phyloP scores from a whole-genome alignment of 73 alveolate species.

The Paramecium biaurelia region DNA sequence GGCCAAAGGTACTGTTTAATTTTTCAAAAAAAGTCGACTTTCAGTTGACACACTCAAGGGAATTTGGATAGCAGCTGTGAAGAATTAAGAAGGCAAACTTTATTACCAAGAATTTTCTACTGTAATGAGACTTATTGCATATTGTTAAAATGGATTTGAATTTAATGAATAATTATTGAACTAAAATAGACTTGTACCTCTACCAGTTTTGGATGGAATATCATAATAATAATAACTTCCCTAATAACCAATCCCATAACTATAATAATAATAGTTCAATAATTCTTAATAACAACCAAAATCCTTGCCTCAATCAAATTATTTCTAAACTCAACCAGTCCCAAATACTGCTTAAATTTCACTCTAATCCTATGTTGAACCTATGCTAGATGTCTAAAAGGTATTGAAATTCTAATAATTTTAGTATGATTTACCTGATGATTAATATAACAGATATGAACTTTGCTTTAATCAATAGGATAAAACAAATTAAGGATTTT shows the following conservation, averaged over 20 bases:
- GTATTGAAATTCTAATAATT: neutral
- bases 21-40: conserved; percentile 34
- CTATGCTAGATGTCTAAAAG: neutral
- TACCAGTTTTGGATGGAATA: conserved; percentile 33
- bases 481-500: neutral
- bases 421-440: conserved; percentile 13
- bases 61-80: neutral
- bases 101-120: neutral
- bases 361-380: neutral
- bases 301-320: neutral
- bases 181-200: neutral
- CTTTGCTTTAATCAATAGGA: neutral
- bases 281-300: neutral
- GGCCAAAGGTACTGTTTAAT: neutral
- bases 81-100: neutral
- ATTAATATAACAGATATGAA: neutral
- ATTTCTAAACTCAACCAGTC: neutral
- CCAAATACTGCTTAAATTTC: neutral
- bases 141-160: conserved; percentile 32
- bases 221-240: neutral
- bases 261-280: neutral
- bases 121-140: neutral
- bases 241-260: neutral
- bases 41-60: neutral
- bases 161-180: neutral